These are phyloP conservation scores for Aspergillus sp. DNA, from an alignment of 2,329 filamentous ascomycete genomes.

Conservation along the genomic window DNA sequence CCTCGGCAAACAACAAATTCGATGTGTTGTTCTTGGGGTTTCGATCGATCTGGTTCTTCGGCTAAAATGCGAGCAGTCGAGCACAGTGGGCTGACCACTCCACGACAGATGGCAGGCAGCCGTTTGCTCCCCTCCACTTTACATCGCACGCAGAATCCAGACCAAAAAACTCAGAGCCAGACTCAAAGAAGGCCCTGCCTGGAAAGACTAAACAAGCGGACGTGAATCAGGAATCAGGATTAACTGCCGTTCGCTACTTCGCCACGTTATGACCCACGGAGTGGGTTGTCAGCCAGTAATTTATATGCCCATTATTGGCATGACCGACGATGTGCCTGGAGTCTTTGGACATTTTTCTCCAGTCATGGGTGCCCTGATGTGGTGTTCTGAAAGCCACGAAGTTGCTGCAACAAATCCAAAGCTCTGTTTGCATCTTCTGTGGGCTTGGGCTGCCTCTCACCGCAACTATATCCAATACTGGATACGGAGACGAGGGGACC, in stretches of 20 bases:
- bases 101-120: not conserved
- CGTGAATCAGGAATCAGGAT: slow-evolving; percentile 3
- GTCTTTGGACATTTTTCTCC: not conserved
- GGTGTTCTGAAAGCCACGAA: not conserved
- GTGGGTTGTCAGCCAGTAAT: not conserved
- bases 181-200: not conserved
- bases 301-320: not conserved
- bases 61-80: not conserved
- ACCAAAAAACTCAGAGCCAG: not conserved
- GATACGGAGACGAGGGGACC: not conserved
- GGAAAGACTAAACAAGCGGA: not conserved
- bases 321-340: too few species aligned
- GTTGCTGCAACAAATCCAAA: not conserved
- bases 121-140: not conserved
- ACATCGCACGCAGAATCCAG: not conserved
- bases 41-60: not conserved
- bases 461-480: not conserved
- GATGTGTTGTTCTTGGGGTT: not conserved
- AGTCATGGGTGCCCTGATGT: not conserved
- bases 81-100: not conserved
- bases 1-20: not conserved
- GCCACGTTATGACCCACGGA: slow-evolving; percentile 16
- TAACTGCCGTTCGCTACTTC: not conserved
- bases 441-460: not conserved
- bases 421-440: not conserved